Conservation (phyloP, 129 eudicot species). For the Flaveria bidentis region DNA sequence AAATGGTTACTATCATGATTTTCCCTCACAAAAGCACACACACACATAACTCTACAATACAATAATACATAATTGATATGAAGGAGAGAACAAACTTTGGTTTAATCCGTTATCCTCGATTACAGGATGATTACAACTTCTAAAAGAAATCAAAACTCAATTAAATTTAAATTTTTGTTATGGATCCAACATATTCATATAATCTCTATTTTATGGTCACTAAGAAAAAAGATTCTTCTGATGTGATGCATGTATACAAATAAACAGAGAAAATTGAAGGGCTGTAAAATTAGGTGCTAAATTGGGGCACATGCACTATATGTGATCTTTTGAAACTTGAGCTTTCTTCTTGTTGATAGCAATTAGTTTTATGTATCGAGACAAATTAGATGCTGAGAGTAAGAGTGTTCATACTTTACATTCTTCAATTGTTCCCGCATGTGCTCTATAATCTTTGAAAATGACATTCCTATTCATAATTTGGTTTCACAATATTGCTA, state of each 20-base stretch:
- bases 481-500: too few relatives aligned
- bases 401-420: too few relatives aligned
- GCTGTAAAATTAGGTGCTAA: slow-evolving; percentile 26
- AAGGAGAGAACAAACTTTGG: slow-evolving; percentile 18
- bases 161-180: too few relatives aligned
- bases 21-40: neutral
- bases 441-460: too few relatives aligned
- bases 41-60: too few relatives aligned
- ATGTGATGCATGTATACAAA: too few relatives aligned
- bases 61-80: neutral
- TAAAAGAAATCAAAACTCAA: neutral
- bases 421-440: too few relatives aligned
- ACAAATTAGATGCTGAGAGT: too few relatives aligned
- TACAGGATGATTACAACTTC: neutral
- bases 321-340: slow-evolving; percentile 21
- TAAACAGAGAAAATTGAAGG: neutral
- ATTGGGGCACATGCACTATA: slow-evolving; percentile 8
- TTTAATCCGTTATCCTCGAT: neutral
- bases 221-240: too few relatives aligned
- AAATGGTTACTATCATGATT: neutral
- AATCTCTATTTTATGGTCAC: too few relatives aligned
- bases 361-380: too few relatives aligned
- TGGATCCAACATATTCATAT: neutral
- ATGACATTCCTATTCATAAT: too few relatives aligned
- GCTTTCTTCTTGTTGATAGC: neutral